Evolutionary conservation across 805 yeast species (phyloP).

Genomic region (Millerozyma acaciae): DNA sequence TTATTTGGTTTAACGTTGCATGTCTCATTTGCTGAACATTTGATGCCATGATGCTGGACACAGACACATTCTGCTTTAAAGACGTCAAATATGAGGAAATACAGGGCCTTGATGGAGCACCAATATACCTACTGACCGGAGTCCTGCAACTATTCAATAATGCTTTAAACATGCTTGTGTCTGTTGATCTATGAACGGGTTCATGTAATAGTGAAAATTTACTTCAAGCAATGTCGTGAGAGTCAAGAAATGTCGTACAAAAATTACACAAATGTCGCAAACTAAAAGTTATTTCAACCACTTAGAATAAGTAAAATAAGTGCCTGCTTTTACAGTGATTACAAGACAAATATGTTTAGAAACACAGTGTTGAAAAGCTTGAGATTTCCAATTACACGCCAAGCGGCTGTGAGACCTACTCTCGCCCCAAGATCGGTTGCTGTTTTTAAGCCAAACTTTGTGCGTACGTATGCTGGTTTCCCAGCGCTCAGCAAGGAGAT

Average conservation of each 20-base stretch:
- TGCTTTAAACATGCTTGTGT: slow-evolving; percentile 15
- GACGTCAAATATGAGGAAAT: slow-evolving; percentile 11
- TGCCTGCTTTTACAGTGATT: no score
- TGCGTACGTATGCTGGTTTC: slow-evolving; percentile 49
- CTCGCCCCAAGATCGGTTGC: slow-evolving; percentile 4
- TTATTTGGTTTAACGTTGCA: slow-evolving; percentile 77
- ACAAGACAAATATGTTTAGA: slow-evolving; percentile 35
- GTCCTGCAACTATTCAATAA: slow-evolving; percentile 9
- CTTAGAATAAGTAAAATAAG: no score
- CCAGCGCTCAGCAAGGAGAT: slow-evolving; percentile 62
- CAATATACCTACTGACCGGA: neutral
- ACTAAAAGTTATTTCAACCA: no score
- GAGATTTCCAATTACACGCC: slow-evolving; percentile 18
- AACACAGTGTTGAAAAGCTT: slow-evolving; percentile 21
- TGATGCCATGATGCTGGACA: slow-evolving; percentile 9
- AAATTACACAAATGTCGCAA: no score
- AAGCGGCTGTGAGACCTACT: slow-evolving; percentile 10
- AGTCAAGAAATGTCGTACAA: neutral
- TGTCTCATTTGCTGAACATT: slow-evolving; percentile 39
- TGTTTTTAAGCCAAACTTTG: slow-evolving; percentile 9
- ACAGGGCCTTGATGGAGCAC: slow-evolving; percentile 1
- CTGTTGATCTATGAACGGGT: neutral
- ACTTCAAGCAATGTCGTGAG: slow-evolving; percentile 1
- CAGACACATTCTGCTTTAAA: slow-evolving; percentile 13
- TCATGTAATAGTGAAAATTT: neutral